These are phyloP conservation scores for Solanum sejunctum DNA, from an alignment of 257 asterid genomes.

Conservation along the genomic window DNA sequence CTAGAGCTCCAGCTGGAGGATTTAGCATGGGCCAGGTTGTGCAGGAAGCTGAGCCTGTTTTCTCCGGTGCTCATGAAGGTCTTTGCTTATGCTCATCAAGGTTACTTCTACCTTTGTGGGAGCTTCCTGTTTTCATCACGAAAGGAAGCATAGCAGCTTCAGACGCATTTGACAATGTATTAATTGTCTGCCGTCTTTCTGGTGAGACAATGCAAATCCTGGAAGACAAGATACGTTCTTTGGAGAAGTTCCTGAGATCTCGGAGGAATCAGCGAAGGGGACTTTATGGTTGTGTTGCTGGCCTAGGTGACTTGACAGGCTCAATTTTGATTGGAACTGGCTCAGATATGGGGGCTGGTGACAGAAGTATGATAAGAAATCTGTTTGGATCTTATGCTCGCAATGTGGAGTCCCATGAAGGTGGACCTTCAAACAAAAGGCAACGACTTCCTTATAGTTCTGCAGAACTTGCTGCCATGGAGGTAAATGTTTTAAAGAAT, in stretches of 20 bases:
- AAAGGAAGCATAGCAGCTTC: constrained; percentile 51
- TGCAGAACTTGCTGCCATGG: constrained; percentile 96
- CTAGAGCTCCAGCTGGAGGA: constrained; percentile 81
- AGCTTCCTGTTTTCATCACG: constrained; percentile 76
- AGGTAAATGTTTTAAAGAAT: constrained; percentile 36
- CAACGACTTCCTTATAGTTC: constrained; percentile 83
- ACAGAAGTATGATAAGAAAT: constrained; percentile 71
- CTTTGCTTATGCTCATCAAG: constrained; percentile 88
- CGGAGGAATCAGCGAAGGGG: constrained; percentile 88
- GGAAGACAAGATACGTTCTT: constrained; percentile 84
- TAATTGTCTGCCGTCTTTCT: constrained; percentile 66
- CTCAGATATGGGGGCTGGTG: constrained; percentile 63
- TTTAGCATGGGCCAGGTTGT: constrained; percentile 99
- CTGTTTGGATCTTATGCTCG: constrained; percentile 70
- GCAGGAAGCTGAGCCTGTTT: constrained; percentile 94
- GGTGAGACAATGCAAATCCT: constrained; percentile 68
- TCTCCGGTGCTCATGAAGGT: constrained; percentile 93
- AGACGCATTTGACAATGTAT: constrained; percentile 41
- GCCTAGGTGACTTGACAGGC: constrained; percentile 81
- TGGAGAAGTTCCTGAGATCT: constrained; percentile 79
- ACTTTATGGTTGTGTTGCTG: constrained; percentile 90
- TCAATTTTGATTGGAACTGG: constrained; percentile 77
- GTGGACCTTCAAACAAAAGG: constrained; percentile 56
- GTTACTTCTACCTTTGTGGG: constrained; percentile 86
- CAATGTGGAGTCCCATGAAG: constrained; percentile 45